Percentiles rank a stretch among this genome's conserved stretches.
These are phyloP conservation scores for Zygoascus bituminiphila DNA, from an alignment of 805 yeast species.

Conservation along the genomic window DNA sequence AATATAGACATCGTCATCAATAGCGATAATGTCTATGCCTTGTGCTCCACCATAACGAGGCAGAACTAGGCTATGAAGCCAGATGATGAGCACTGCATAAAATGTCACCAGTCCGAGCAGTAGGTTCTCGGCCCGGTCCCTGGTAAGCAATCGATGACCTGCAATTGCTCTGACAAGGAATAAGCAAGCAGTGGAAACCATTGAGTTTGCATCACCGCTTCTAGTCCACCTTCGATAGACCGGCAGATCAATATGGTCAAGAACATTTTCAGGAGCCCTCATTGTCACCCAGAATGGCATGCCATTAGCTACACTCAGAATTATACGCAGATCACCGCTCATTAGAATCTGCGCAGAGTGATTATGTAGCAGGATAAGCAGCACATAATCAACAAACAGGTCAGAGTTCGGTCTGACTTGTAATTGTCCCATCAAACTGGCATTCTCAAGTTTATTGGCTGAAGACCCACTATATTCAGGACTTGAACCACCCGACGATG, in stretches of 20 bases:
- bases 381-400: constrained; percentile 21
- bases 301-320: constrained; percentile 22
- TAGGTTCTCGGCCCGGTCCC: constrained; percentile 15
- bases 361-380: constrained; percentile 22
- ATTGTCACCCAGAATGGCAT: constrained; percentile 14
- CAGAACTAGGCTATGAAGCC: constrained; percentile 20
- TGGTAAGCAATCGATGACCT: constrained; percentile 15
- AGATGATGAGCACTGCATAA: constrained; percentile 23
- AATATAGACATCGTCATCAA: not conserved
- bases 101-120: constrained; percentile 24
- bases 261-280: constrained; percentile 11
- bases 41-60: not conserved
- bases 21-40: not conserved
- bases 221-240: constrained; percentile 23
- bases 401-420: constrained; percentile 7
- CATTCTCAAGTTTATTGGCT: constrained; percentile 17
- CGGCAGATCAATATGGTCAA: not conserved
- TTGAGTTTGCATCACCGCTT: constrained; percentile 22
- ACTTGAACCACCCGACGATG: not conserved
- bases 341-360: constrained; percentile 24
- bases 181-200: constrained; percentile 22
- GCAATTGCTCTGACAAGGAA: constrained; percentile 23
- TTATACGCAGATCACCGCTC: constrained; percentile 26
- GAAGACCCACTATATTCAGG: not conserved
- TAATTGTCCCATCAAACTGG: constrained; percentile 15